Conservation (phyloP, 306 rosid genomes). For the Quercus cerris region DNA sequence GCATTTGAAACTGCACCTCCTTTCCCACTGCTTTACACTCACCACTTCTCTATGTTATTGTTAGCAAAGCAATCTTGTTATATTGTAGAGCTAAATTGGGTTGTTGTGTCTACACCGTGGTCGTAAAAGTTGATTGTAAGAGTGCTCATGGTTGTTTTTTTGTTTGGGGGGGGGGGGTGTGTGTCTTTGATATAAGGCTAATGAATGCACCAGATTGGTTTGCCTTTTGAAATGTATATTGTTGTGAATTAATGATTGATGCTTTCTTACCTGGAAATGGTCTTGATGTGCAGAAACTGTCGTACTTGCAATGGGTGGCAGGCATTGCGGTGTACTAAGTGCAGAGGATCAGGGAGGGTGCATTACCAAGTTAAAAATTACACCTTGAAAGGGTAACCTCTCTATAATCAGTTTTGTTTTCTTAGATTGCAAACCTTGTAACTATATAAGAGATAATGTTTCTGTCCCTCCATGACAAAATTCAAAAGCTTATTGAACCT, state of each 20-base stretch:
- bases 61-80: neutral
- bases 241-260: constrained; percentile 1
- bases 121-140: neutral
- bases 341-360: constrained; percentile 89
- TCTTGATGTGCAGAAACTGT: constrained; percentile 62
- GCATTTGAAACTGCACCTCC: neutral
- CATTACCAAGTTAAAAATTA: constrained; percentile 87
- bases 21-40: neutral
- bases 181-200: neutral
- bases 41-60: neutral
- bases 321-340: constrained; percentile 85
- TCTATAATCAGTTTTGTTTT: constrained; percentile 18
- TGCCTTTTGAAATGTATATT: neutral
- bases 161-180: no score
- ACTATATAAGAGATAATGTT: neutral
- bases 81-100: neutral
- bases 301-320: constrained; percentile 90
- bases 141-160: neutral
- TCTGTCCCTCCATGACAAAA: constrained; percentile 7
- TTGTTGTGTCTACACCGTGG: neutral
- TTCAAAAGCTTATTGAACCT: neutral
- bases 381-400: constrained; percentile 54
- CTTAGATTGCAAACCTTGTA: constrained; percentile 12
- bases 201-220: neutral
- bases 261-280: constrained; percentile 25